Evolutionary conservation across 1,284 basidiomycete genomes (phyloP).

Genomic region (Ustilago hordei): DNA sequence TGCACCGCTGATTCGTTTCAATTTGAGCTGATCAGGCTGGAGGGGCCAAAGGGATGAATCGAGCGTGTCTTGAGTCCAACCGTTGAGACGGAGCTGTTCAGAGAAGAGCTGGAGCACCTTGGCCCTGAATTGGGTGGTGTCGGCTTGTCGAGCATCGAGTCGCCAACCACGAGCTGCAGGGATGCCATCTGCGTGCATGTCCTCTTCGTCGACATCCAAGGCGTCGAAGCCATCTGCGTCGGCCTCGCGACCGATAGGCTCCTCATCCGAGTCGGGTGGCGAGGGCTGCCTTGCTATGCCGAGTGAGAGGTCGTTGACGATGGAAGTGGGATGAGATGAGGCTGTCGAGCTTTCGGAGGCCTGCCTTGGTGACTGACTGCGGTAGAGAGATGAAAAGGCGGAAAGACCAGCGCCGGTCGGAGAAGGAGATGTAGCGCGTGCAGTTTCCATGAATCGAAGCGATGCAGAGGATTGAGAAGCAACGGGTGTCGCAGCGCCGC

Average conservation of each 20-base stretch:
- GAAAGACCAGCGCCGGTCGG: slow-evolving; percentile 20
- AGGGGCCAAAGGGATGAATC: slow-evolving; percentile 53
- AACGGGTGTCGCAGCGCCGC: slow-evolving; percentile 42
- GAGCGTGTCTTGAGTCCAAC: slow-evolving; percentile 58
- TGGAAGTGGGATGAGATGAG: slow-evolving; percentile 7
- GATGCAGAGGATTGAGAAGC: slow-evolving; percentile 36
- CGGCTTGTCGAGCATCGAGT: slow-evolving; percentile 57
- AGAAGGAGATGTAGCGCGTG: slow-evolving; percentile 13
- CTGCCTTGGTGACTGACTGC: slow-evolving; percentile 25
- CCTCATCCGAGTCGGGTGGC: slow-evolving; percentile 30
- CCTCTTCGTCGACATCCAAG: slow-evolving; percentile 64
- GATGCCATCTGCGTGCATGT: slow-evolving; percentile 68
- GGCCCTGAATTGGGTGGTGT: slow-evolving; percentile 50
- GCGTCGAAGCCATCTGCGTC: slow-evolving; percentile 55
- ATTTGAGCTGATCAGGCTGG: slow-evolving; percentile 31
- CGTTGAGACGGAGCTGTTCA: slow-evolving; percentile 50
- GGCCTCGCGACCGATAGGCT: slow-evolving; percentile 23
- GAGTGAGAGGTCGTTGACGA: not conserved
- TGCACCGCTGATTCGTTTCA: slow-evolving; percentile 65
- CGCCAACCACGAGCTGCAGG: slow-evolving; percentile 65
- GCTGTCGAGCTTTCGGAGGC: slow-evolving; percentile 9
- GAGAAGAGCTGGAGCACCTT: slow-evolving; percentile 60
- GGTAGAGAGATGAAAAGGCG: slow-evolving; percentile 28
- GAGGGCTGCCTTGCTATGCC: slow-evolving; percentile 9
- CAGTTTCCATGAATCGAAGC: slow-evolving; percentile 15